phyloP scores from a whole-genome alignment of 331 rosid genomes.

The Prunus yedoensis region DNA sequence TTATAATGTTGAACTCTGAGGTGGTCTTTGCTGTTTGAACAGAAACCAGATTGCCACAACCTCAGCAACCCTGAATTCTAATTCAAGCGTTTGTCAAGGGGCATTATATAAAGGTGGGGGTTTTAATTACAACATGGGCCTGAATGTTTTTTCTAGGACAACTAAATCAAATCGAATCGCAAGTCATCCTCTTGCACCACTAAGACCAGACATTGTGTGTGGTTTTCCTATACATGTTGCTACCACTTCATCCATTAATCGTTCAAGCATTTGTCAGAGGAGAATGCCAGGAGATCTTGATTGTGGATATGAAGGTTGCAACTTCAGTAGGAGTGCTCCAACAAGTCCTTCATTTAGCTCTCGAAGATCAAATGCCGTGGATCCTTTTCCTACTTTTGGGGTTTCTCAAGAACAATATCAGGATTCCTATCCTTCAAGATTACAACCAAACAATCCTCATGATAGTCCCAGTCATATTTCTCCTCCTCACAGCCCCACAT shows the following conservation, averaged over 20 bases:
- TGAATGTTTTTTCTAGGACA: slow-evolving; percentile 51
- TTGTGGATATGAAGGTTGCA: background rate
- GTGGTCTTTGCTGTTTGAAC: background rate
- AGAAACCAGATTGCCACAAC: slow-evolving; percentile 27
- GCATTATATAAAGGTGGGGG: background rate
- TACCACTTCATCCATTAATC: slow-evolving; percentile 27
- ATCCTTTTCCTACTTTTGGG: slow-evolving; percentile 33
- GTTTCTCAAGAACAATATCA: slow-evolving; percentile 33
- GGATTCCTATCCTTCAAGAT: slow-evolving; percentile 28
- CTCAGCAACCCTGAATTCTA: background rate
- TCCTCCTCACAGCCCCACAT: slow-evolving; percentile 54
- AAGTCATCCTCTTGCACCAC: slow-evolving; percentile 65
- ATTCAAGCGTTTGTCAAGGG: too few relatives aligned
- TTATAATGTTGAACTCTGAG: background rate
- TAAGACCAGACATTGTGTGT: slow-evolving; percentile 36
- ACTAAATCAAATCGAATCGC: slow-evolving; percentile 52
- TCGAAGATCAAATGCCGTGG: slow-evolving; percentile 44
- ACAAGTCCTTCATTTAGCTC: slow-evolving; percentile 70
- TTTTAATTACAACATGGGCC: slow-evolving; percentile 19
- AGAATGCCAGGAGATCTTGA: too few relatives aligned
- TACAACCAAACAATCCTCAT: slow-evolving; percentile 21
- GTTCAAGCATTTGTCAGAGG: too few relatives aligned
- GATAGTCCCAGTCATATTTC: slow-evolving; percentile 43
- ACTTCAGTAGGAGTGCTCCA: slow-evolving; percentile 56
- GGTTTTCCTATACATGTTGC: slow-evolving; percentile 14